These are phyloP conservation scores for Fusarium transvaalense DNA, from an alignment of 2,329 filamentous ascomycete species.

Conservation along the genomic window DNA sequence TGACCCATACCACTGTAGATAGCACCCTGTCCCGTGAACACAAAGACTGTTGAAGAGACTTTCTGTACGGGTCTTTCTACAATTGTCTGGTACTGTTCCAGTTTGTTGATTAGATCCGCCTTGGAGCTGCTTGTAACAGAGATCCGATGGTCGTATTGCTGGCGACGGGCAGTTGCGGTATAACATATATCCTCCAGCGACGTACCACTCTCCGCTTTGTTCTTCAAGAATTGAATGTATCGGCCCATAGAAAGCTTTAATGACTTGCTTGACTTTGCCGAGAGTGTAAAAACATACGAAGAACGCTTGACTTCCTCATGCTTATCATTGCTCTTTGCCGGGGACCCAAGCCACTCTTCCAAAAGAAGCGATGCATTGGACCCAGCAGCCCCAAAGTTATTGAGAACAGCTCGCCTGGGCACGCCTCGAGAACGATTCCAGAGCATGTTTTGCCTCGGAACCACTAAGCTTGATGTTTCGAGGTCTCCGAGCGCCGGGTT, in stretches of 20 bases:
- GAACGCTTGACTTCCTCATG: background rate
- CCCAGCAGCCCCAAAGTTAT: slow-evolving; percentile 12
- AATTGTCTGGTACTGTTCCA: background rate
- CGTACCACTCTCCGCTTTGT: background rate
- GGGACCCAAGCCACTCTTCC: background rate
- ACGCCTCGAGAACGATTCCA: background rate
- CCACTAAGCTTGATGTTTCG: background rate
- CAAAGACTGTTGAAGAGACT: background rate
- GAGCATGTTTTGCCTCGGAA: background rate
- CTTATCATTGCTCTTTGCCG: background rate
- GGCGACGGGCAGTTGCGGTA: background rate
- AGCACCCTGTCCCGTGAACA: slow-evolving; percentile 1
- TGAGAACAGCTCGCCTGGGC: slow-evolving; percentile 1
- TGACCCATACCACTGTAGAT: slow-evolving; percentile 1
- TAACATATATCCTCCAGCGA: slow-evolving; percentile 1
- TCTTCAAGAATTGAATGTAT: background rate
- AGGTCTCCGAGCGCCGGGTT: slow-evolving; percentile 2
- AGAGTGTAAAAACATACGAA: background rate
- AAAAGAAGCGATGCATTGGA: slow-evolving; percentile 5
- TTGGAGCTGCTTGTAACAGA: background rate
- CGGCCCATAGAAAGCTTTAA: background rate
- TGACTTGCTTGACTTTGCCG: slow-evolving; percentile 1
- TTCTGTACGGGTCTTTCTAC: background rate
- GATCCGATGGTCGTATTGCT: background rate
- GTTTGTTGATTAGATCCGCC: background rate